Evolutionary conservation across 257 asterid species (phyloP).

Genomic region (Solanum microdontum): DNA sequence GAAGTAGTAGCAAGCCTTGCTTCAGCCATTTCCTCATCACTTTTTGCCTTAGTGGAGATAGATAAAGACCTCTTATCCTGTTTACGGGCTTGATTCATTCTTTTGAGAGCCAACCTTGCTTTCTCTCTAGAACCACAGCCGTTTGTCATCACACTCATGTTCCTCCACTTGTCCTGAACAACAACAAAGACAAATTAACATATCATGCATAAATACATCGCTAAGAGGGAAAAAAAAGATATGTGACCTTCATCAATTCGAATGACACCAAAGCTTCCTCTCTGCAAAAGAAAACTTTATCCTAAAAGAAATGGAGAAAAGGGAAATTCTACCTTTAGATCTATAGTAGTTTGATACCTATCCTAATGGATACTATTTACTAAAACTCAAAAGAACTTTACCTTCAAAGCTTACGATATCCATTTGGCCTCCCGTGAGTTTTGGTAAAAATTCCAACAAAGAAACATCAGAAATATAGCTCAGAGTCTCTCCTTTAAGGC

Average conservation of each 20-base stretch:
- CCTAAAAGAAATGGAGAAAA: not conserved
- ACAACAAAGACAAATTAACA: not conserved
- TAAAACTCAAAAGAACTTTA: too few relatives aligned
- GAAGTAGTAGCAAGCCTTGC: constrained; percentile 46
- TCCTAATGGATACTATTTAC: too few relatives aligned
- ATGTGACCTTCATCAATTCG: not conserved
- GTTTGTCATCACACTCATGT: constrained; percentile 91
- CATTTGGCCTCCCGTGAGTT: too few relatives aligned
- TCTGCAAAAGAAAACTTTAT: not conserved
- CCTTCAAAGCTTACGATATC: too few relatives aligned
- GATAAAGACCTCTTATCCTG: constrained; percentile 48
- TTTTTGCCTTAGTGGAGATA: constrained; percentile 27
- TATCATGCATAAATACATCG: not conserved
- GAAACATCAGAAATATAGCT: too few relatives aligned
- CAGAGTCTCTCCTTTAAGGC: too few relatives aligned
- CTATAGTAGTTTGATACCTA: constrained; percentile 20
- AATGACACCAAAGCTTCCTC: not conserved
- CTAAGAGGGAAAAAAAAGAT: not conserved
- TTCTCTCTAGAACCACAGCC: constrained; percentile 89
- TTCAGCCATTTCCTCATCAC: constrained; percentile 57
- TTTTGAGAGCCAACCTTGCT: constrained; percentile 60
- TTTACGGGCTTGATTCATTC: constrained; percentile 48
- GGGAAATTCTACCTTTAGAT: constrained; percentile 60
- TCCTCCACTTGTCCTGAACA: constrained; percentile 93
- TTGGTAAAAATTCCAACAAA: too few relatives aligned